Base-by-base conservation (phyloP, 2,329 filamentous ascomycete species). In the Ustulina deusta region DNA sequence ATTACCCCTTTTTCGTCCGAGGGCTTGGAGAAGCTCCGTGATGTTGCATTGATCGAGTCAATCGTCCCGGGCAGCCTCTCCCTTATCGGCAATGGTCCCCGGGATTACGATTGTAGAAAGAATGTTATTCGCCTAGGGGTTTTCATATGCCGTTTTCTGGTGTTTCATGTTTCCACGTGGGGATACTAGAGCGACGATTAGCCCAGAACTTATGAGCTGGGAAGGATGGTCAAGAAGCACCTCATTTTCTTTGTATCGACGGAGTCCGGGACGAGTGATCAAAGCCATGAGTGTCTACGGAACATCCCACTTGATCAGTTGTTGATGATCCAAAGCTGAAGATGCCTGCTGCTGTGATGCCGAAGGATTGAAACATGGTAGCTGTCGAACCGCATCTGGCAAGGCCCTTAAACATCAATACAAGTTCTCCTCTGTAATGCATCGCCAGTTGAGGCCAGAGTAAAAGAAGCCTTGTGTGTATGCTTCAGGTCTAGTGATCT, bases 1-100 rank as follows among this genome's bases (percentile, higher is more conserved):
- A 66, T 67, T 67, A 61, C 67, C 67, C 64, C 52, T 67, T 58
- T 42, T 22, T 65, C 54, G 57, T 67, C 68, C 68, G 68, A 25
- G 36, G n/a, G 36, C 27, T 61, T 67, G 65, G 65, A 69, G 67
- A 63, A 58, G 60, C 57, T 48, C 66, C 59, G 59, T 52, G 59
- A 42, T 38, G 48, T n/a, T 51, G 32, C 62, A 57, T 65, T 46
- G 29, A 54, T 48, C 36, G 51, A 59, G 44, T 40, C 15, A 34
- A 46, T 25, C 15, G 34, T 15, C 44, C 32, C 44, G 25, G 25
- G 48, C 38, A 44, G 40, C 56, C 44, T 51, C 25, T 38, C 22
- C 40, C 59, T 56, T 63, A 44, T 63, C 59, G 38, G 46, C 34
- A 27, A 48, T 42, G 22, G 34, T 40, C 34, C 22, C 52, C 44